These are phyloP conservation scores for Aspergillus floridensis DNA, from an alignment of 2,329 filamentous ascomycete species.

Conservation along the genomic window DNA sequence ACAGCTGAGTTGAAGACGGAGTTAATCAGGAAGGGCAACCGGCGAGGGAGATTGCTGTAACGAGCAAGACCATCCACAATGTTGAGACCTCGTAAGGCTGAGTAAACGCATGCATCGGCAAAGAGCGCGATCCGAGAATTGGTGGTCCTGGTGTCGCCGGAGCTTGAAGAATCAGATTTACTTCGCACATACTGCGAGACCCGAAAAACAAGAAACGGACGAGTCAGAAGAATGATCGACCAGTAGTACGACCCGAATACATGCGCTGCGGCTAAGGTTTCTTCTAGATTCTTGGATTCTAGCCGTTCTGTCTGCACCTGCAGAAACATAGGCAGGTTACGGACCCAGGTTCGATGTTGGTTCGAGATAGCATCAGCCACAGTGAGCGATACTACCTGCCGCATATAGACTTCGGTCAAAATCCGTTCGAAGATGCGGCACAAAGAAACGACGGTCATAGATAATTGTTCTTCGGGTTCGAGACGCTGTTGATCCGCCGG, in stretches of 20 bases:
- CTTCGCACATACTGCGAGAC: constrained; percentile 42
- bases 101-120: constrained; percentile 46
- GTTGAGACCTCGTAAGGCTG: constrained; percentile 41
- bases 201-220: constrained; percentile 54
- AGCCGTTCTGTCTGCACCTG: constrained; percentile 47
- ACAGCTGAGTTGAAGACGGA: constrained; percentile 47
- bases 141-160: constrained; percentile 22
- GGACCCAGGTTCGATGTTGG: constrained; percentile 44
- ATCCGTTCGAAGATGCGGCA: constrained; percentile 45
- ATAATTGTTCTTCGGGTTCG: constrained; percentile 42
- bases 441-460: constrained; percentile 47
- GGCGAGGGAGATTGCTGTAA: constrained; percentile 38
- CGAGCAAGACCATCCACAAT: constrained; percentile 38
- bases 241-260: constrained; percentile 54
- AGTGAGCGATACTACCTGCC: constrained; percentile 42
- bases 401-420: constrained; percentile 44
- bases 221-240: constrained; percentile 53
- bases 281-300: constrained; percentile 38
- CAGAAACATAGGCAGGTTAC: constrained; percentile 43
- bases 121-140: constrained; percentile 35
- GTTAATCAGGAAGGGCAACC: constrained; percentile 48
- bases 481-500: constrained; percentile 18
- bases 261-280: constrained; percentile 48
- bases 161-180: constrained; percentile 21
- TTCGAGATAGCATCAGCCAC: constrained; percentile 44